Evolutionary conservation across 163 green algal species (phyloP).

Genomic region (Chlamydomonas reinhardtii): DNA sequence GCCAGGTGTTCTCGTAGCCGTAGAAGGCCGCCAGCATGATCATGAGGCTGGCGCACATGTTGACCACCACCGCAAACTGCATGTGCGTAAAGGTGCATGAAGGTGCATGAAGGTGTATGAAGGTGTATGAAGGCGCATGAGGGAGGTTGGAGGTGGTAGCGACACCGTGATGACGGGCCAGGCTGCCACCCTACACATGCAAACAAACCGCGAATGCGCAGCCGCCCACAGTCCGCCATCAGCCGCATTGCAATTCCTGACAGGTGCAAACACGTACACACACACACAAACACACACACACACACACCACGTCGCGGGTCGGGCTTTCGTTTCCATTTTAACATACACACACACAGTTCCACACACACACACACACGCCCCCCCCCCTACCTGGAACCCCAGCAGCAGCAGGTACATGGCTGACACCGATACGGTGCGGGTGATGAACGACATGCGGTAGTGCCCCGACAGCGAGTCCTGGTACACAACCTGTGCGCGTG

Average conservation of each 20-base stretch:
- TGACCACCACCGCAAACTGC: slow-evolving; percentile 29
- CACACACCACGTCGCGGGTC: too few species aligned
- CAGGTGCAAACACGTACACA: too few species aligned
- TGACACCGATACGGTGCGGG: background rate
- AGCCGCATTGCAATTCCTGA: too few species aligned
- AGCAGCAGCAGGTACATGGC: slow-evolving; percentile 36
- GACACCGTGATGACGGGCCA: too few species aligned
- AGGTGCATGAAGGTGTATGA: background rate
- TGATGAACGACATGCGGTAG: slow-evolving; percentile 8
- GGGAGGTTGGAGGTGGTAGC: background rate
- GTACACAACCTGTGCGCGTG: slow-evolving; percentile 20
- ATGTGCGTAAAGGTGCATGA: too few species aligned
- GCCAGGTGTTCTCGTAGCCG: slow-evolving; percentile 6
- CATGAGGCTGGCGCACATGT: slow-evolving; percentile 31
- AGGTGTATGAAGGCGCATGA: background rate
- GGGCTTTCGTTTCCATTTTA: too few species aligned
- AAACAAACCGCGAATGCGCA: too few species aligned
- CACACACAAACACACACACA: too few species aligned
- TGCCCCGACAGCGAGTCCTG: slow-evolving; percentile 7
- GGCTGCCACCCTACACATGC: too few species aligned
- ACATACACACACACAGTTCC: background rate
- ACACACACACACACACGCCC: background rate
- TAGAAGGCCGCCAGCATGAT: slow-evolving; percentile 38
- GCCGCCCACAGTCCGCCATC: too few species aligned
- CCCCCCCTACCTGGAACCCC: slow-evolving; percentile 8